Conservation (phyloP, 768 basidiomycete genomes). For the Boletellus emodensis region DNA sequence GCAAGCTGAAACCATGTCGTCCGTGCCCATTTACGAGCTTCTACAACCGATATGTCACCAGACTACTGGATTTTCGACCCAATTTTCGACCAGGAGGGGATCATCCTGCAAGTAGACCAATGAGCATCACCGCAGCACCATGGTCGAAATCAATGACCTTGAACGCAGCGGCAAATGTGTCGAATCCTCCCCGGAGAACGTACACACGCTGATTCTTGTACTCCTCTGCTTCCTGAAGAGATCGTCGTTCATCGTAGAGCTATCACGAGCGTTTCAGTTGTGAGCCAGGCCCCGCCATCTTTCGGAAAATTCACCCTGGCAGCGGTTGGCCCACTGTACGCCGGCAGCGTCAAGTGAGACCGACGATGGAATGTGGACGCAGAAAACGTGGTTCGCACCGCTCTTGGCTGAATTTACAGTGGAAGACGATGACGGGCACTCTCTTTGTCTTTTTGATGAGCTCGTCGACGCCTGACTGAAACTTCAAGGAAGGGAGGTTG, state of each 20-base stretch:
- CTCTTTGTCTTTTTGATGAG: slow-evolving; percentile 60
- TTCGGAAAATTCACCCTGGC: slow-evolving; percentile 50
- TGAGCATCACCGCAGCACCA: background rate
- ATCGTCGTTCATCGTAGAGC: slow-evolving; percentile 67
- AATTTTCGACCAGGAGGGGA: slow-evolving; percentile 69
- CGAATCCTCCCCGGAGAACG: slow-evolving; percentile 71
- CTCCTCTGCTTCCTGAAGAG: slow-evolving; percentile 38
- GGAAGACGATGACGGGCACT: slow-evolving; percentile 66
- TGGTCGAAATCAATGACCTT: slow-evolving; percentile 39
- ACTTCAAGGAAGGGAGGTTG: slow-evolving; percentile 60
- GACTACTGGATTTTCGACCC: slow-evolving; percentile 50
- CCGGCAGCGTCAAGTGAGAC: slow-evolving; percentile 5
- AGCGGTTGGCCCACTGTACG: slow-evolving; percentile 67
- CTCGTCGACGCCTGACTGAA: slow-evolving; percentile 51
- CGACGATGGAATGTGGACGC: background rate
- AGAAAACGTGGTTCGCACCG: slow-evolving; percentile 45
- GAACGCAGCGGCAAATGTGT: slow-evolving; percentile 63
- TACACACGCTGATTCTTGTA: slow-evolving; percentile 53
- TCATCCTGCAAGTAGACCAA: slow-evolving; percentile 45
- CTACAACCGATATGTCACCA: slow-evolving; percentile 41
- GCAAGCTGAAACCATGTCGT: background rate
- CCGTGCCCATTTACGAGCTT: background rate
- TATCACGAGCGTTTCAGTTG: slow-evolving; percentile 25
- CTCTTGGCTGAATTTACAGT: slow-evolving; percentile 73
- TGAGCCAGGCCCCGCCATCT: background rate